phyloP scores from a whole-genome alignment of 345 rosid genomes.

The Eutrema heterophyllum region DNA sequence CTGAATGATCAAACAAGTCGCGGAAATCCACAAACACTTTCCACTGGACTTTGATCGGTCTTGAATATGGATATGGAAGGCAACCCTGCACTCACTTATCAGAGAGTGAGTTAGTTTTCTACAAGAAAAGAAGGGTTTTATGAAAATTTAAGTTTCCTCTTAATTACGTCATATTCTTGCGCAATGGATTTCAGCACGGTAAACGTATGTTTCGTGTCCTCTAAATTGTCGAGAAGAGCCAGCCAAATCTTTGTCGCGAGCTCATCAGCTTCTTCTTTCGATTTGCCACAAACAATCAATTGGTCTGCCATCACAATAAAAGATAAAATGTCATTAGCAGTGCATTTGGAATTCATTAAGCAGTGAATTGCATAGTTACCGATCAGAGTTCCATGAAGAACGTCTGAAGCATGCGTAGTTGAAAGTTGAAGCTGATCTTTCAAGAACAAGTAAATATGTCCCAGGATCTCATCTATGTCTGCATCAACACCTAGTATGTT shows the following conservation, averaged over 20 bases:
- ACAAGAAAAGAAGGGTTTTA: not conserved
- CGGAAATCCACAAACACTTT: slow-evolving; percentile 81
- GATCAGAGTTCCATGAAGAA: slow-evolving; percentile 80
- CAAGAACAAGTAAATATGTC: slow-evolving; percentile 73
- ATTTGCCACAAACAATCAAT: slow-evolving; percentile 70
- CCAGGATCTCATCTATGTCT: slow-evolving; percentile 73
- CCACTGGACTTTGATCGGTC: slow-evolving; percentile 68
- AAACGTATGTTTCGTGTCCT: slow-evolving; percentile 72
- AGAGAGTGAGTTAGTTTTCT: not conserved
- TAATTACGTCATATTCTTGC: slow-evolving; percentile 61
- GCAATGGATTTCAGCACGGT: slow-evolving; percentile 67
- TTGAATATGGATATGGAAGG: slow-evolving; percentile 77
- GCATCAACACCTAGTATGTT: slow-evolving; percentile 51
- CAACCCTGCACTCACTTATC: slow-evolving; percentile 42
- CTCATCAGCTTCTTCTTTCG: slow-evolving; percentile 65
- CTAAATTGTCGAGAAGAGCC: slow-evolving; percentile 76
- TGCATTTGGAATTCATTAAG: not conserved
- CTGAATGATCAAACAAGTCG: slow-evolving; percentile 56
- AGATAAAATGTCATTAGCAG: not conserved
- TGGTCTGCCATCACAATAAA: slow-evolving; percentile 54
- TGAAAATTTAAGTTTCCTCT: not conserved
- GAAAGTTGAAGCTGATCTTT: slow-evolving; percentile 81
- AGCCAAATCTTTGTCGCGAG: slow-evolving; percentile 80
- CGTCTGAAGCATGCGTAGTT: slow-evolving; percentile 50
- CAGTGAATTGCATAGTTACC: slow-evolving; percentile 37